Evolutionary conservation across 257 asterid genomes (phyloP).

Genomic region (Verbascum thapsus): DNA sequence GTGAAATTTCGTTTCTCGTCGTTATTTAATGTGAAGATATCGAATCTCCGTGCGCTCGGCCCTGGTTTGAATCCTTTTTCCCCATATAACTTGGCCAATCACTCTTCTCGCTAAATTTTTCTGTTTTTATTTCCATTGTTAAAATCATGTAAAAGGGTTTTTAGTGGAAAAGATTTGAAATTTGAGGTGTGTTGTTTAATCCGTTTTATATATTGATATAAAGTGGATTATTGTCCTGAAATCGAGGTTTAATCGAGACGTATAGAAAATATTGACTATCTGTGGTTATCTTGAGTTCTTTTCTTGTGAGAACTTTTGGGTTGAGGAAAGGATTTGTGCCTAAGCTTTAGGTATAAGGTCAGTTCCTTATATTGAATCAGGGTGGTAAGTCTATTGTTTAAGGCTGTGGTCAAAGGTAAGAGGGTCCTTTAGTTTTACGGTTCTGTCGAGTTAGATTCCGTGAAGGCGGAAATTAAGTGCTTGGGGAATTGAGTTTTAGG

Average conservation of each 20-base stretch:
- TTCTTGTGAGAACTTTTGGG: slow-evolving; percentile 5
- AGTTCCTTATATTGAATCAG: slow-evolving; percentile 11
- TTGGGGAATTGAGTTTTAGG: slow-evolving; percentile 24
- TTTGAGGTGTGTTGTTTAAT: slow-evolving; percentile 25
- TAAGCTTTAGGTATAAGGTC: slow-evolving; percentile 5
- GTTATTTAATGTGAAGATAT: slow-evolving; percentile 48
- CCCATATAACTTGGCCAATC: slow-evolving; percentile 76
- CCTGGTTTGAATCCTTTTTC: slow-evolving; percentile 98
- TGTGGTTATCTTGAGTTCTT: slow-evolving; percentile 19
- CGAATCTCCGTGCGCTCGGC: slow-evolving; percentile 78
- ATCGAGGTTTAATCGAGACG: slow-evolving; percentile 18
- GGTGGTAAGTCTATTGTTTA: neutral
- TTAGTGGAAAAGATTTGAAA: slow-evolving; percentile 20
- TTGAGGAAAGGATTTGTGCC: slow-evolving; percentile 19
- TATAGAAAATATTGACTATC: neutral
- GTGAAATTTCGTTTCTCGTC: slow-evolving; percentile 47
- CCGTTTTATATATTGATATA: slow-evolving; percentile 19
- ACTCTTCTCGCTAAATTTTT: slow-evolving; percentile 81
- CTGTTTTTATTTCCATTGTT: neutral
- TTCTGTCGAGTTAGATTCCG: neutral
- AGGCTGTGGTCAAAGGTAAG: slow-evolving; percentile 9
- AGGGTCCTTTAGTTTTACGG: slow-evolving; percentile 8
- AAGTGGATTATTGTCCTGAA: slow-evolving; percentile 32
- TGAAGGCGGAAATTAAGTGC: slow-evolving; percentile 13
- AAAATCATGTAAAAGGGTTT: slow-evolving; percentile 40